phyloP scores from a whole-genome alignment of 2,329 filamentous ascomycete genomes.

The Neospermospora avenae region DNA sequence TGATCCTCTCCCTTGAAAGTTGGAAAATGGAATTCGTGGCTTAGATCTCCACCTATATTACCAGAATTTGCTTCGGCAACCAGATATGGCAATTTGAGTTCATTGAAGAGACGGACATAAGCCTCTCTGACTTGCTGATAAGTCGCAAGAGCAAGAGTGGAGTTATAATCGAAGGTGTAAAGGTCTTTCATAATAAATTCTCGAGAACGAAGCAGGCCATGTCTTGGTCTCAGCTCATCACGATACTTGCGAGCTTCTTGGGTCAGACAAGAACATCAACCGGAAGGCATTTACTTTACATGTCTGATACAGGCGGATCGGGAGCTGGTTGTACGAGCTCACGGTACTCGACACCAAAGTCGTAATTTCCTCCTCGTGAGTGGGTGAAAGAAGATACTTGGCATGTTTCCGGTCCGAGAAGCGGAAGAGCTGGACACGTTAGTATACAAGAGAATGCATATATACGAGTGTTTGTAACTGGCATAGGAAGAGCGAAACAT shows the following conservation, averaged over 20 bases:
- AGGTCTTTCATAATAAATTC: conserved; percentile 99
- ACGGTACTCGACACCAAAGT: conserved; percentile 68
- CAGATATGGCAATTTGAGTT: conserved; percentile 78
- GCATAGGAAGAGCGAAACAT: conserved; percentile 16
- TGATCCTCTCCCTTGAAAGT: conserved; percentile 80
- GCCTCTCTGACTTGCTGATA: conserved; percentile 71
- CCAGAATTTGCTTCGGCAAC: conserved; percentile 89
- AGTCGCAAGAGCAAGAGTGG: conserved; percentile 68
- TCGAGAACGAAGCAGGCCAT: conserved; percentile 80
- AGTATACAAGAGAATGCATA: not conserved
- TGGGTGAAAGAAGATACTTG: conserved; percentile 78
- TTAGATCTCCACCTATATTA: conserved; percentile 90
- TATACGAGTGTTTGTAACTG: too few relatives aligned
- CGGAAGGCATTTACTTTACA: conserved; percentile 45
- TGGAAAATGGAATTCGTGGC: conserved; percentile 91
- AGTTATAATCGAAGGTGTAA: conserved; percentile 83
- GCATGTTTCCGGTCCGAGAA: conserved; percentile 75
- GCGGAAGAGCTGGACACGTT: conserved; percentile 65
- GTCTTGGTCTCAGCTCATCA: conserved; percentile 84
- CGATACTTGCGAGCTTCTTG: conserved; percentile 79
- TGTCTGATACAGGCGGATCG: conserved; percentile 86
- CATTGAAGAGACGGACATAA: conserved; percentile 75
- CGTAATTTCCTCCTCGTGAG: conserved; percentile 96
- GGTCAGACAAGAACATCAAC: conserved; percentile 2
- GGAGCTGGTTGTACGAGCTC: conserved; percentile 81